Base-by-base conservation (phyloP, 192 early-diverging fungal genomes). In the Phycomyces blakesleeanus region DNA sequence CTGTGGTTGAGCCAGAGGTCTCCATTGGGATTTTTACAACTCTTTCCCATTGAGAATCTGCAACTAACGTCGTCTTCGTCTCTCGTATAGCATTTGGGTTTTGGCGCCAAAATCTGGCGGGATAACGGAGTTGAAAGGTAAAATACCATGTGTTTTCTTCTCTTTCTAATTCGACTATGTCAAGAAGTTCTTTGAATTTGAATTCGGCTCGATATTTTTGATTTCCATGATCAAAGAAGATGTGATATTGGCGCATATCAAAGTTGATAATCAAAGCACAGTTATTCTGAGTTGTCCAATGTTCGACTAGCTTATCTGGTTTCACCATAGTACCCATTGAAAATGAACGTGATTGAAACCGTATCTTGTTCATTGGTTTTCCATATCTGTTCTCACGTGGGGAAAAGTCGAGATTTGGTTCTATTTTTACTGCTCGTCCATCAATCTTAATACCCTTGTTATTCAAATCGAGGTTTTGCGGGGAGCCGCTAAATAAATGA, bases 81-180 rank as follows among this genome's bases (percentile, higher is more conserved):
- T 59, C 51, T 3, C 62, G 26, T 8, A 66, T 51, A 0, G 37
- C 18, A 7, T 42, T 53, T 1, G 55, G 59, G 24, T 78, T 69
- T 2, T 61, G 67, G 21, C 63, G 38, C 68, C 68, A 79, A 59
- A 68, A 79, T 8, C 57, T 66, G 9, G 76, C 68, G 1, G 83
- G 79, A 53, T 63, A 71, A 7, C 69, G 70, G 3, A 78, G 52
- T 9, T 65, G 55, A 9, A 85, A 72, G 1, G 77, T 82, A 29
- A 82, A 26, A 14, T 59, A 53, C 0, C 56, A 34, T 0, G 14
- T 27, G 20, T 70, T 20, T 5, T 25, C 42, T 0, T 69, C 24
- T 9, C 57, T 8, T 34, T 76, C 71, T 0, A 75, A 38, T 10
- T 53, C 34, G 0, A 63, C 53, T 16, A 68, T 67, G 0, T 55